Conservation (phyloP, 177 flowering plant species). For the Vitis hybrid region DNA sequence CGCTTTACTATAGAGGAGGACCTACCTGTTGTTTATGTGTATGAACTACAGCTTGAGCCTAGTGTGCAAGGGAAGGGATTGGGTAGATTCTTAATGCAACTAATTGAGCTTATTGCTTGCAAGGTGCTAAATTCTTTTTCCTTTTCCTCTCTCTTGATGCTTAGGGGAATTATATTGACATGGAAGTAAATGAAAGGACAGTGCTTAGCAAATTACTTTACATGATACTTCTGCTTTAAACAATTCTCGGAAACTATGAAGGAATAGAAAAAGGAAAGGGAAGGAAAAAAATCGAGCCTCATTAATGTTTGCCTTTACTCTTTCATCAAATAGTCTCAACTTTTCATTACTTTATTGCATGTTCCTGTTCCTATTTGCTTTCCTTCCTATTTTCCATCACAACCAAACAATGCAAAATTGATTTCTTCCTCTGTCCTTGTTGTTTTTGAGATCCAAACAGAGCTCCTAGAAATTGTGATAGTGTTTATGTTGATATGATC, state of each 20-base stretch:
- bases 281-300: no score
- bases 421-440: no score
- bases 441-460: no score
- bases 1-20: constrained; percentile 86
- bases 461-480: no score
- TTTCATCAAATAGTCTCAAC: no score
- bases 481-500: no score
- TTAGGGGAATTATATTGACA: not conserved
- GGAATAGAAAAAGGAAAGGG: no score
- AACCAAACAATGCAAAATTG: no score
- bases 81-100: constrained; percentile 81
- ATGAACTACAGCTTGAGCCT: constrained; percentile 86
- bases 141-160: not conserved
- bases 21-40: constrained; percentile 82
- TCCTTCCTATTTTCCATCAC: no score
- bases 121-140: constrained; percentile 44
- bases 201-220: not conserved
- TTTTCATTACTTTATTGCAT: no score
- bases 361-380: no score
- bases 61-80: constrained; percentile 75
- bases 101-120: constrained; percentile 81
- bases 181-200: not conserved
- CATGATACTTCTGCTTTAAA: not conserved
- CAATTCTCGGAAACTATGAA: not conserved
- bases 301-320: no score